These are phyloP conservation scores for Phytophthora quininea DNA, from an alignment of 352 stramenopile genomes.

Conservation along the genomic window DNA sequence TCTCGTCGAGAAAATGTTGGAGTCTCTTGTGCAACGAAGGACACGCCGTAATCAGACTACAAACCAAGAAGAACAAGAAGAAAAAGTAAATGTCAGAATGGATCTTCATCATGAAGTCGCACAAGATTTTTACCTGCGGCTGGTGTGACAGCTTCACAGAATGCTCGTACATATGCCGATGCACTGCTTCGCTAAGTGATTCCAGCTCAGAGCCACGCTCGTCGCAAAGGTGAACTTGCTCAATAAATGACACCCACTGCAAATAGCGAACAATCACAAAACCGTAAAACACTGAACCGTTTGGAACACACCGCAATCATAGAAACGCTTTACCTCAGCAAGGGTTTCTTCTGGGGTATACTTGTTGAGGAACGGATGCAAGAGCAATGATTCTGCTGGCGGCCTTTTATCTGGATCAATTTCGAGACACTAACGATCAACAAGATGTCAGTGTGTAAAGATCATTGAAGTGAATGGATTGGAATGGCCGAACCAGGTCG, in stretches of 20 bases:
- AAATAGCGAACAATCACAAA: slow-evolving; percentile 6
- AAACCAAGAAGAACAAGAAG: not conserved
- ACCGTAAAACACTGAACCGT: slow-evolving; percentile 1
- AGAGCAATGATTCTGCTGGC: slow-evolving; percentile 67
- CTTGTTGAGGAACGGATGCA: slow-evolving; percentile 73
- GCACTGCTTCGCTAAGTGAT: slow-evolving; percentile 73
- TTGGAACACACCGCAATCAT: slow-evolving; percentile 17
- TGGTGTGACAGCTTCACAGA: slow-evolving; percentile 77
- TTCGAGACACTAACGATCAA: slow-evolving; percentile 50
- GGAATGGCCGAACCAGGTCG: slow-evolving; percentile 45
- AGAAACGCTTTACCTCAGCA: slow-evolving; percentile 46
- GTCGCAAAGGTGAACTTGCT: slow-evolving; percentile 62
- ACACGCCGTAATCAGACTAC: slow-evolving; percentile 83
- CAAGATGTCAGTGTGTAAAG: no score
- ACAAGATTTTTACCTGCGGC: slow-evolving; percentile 58
- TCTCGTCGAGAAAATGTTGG: slow-evolving; percentile 58
- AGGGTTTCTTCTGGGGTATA: slow-evolving; percentile 76
- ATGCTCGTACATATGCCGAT: slow-evolving; percentile 80
- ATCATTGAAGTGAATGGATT: not conserved
- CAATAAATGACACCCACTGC: slow-evolving; percentile 74
- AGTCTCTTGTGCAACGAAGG: slow-evolving; percentile 69
- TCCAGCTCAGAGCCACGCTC: slow-evolving; percentile 63
- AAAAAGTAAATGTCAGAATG: no score
- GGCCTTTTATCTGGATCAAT: slow-evolving; percentile 72
- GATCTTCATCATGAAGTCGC: not conserved